Base-by-base conservation (phyloP, 1,284 basidiomycete species). In the Kwoniella shivajii region DNA sequence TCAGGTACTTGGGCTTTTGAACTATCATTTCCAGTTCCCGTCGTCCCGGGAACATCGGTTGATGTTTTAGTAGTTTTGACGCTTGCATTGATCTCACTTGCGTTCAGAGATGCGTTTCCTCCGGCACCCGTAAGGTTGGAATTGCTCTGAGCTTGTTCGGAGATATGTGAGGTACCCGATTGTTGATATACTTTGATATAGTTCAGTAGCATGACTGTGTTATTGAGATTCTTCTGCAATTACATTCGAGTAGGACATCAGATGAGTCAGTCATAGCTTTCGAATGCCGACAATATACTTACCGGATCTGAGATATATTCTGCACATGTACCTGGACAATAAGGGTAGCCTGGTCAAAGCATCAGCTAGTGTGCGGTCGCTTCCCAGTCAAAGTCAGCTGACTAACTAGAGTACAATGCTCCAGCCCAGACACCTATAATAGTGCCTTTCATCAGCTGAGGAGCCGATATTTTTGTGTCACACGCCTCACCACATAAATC, bases 251-350 rank as follows among this genome's bases (percentile, higher is more conserved):
- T 10, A 18, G n/a, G 10, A 39, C 38, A 39, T 6, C 38, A 18
- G 20, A 18, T 20, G 18, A 39, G 6, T 11, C 38, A 14, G 13
- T 39, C 38, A n/a, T n/a, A n/a, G n/a, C n/a, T n/a, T n/a, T n/a
- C n/a, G n/a, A 10, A 18, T 4, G n/a, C 10, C 18, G 37, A 13
- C 16, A 10, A 47, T 2, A 20, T 22, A 27, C 71, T 50, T 36
- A 74, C 73, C 13, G 85, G 81, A 67, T 90, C 80, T 48, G 84
- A 80, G 39, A 92, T 84, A 36, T 82, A 82, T 16, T 85, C 77
- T 9, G 79, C 78, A 72, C 89, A 92, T 9, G 86, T 86, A 9
- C 86, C 87, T 0, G 86, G 83, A 74, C 88, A 90, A 24, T 85
- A 84, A 22, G 82, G 80, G 36, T 63, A 71, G 26, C 54, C 72